These are phyloP conservation scores for Castanea crenata DNA, from an alignment of 306 rosid species.

Conservation along the genomic window DNA sequence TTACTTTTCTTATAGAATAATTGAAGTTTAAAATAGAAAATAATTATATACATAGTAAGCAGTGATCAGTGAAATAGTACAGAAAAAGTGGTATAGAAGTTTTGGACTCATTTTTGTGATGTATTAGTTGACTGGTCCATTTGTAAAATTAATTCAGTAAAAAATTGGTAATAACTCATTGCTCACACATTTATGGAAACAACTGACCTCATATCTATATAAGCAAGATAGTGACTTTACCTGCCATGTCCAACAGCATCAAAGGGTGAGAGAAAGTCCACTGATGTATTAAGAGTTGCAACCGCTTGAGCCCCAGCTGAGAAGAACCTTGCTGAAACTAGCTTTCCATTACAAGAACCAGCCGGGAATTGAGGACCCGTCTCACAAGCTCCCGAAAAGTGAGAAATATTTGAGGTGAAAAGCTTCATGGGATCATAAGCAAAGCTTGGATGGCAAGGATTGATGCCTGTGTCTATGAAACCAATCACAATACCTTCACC, in stretches of 20 bases:
- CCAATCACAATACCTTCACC: conserved; percentile 80
- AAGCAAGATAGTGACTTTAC: conserved; percentile 20
- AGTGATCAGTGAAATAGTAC: no score
- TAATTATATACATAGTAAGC: no score
- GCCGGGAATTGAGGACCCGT: conserved; percentile 59
- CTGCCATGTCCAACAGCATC: conserved; percentile 94
- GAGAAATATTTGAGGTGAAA: conserved; percentile 42
- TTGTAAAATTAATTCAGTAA: no score
- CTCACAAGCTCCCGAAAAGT: conserved; percentile 53
- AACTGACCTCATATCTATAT: no score
- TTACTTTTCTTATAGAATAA: no score
- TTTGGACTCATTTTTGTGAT: no score
- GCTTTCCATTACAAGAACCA: conserved; percentile 68
- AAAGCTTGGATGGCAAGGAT: conserved; percentile 78
- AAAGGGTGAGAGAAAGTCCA: conserved; percentile 81
- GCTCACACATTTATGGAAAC: no score
- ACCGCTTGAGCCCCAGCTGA: conserved; percentile 73
- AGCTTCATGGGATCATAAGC: conserved; percentile 35
- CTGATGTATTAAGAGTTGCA: conserved; percentile 54
- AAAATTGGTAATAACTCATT: no score
- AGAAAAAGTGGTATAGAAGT: no score
- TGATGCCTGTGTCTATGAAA: conserved; percentile 77
- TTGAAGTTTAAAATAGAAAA: no score
- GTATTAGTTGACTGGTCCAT: no score
- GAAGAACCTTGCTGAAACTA: conserved; percentile 68